Evolutionary conservation across 192 early-diverging fungal genomes (phyloP), one percentile per base, ranked within the genome.

Genomic region (Coemansia javaensis): DNA sequence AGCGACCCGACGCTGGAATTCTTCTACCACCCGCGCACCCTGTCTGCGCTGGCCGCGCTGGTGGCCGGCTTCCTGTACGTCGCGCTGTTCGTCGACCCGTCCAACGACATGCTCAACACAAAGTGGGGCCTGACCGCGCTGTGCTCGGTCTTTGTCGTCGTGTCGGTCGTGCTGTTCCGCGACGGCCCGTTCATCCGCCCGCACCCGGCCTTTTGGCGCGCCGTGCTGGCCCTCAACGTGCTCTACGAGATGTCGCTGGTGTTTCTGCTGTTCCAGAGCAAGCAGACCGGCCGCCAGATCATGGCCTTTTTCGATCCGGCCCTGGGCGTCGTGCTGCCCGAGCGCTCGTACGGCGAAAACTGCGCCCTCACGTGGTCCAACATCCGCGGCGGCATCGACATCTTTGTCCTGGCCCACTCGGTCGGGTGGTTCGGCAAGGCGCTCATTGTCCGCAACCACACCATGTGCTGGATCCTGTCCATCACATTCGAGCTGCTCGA

Each of bases 341-440:
- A 98, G 73, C 82, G 87, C 49, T 89, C 84, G 35, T 98, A 98
- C 66, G 93, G 90, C 32, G 91, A 89, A 18, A 72, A 82, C 49
- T 98, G 94, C 62, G 88, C 84, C 16, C 65, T 93, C 33, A 90
- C 90, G 10, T 75, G 59, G 53, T 66, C 80, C 14, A 90, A 88
- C 40, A 32, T 97, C 16, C 64, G 88, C 81, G 69, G 79, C 50
- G 89, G 92, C 75, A 79, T 94, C 43, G 94, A 98, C 63, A 83
- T 91, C 23, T 98, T 98, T 71, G 91, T 95, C 18, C 27, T 94
- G 45, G 93, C 91, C 4, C 94, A 98, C 70, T 78, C 88, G 25
- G 45, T 93, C 23, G 94, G 94, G 17, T 98, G 94, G 94, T 94
- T 90, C 53, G 85, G 81, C 45, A 95, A 95, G 71, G 86, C 92